Conservation (phyloP, 192 early-diverging fungal genomes). For the Chytriomyces sp. region DNA sequence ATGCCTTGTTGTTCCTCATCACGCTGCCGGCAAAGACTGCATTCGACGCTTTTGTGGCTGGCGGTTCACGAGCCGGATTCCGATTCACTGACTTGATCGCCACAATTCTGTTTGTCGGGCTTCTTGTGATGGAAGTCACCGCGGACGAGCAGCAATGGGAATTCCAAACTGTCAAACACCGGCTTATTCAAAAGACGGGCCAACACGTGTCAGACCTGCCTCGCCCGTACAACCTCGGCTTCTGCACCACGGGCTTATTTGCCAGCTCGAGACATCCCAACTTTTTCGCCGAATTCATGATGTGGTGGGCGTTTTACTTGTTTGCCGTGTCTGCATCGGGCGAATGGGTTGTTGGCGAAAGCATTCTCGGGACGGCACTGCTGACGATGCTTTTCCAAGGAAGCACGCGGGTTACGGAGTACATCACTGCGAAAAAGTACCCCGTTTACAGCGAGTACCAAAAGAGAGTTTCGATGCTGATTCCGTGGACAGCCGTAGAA, state of each 20-base stretch:
- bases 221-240: slow-evolving; percentile 61
- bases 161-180: slow-evolving; percentile 55
- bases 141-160: slow-evolving; percentile 85
- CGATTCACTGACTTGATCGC: slow-evolving; percentile 52
- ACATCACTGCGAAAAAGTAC: slow-evolving; percentile 72
- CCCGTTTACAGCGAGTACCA: slow-evolving; percentile 66
- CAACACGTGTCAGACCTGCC: slow-evolving; percentile 32
- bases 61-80: slow-evolving; percentile 1
- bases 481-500: slow-evolving; percentile 5
- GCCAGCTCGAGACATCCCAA: slow-evolving; percentile 81
- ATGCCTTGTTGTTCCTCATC: slow-evolving; percentile 68
- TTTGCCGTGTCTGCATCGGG: slow-evolving; percentile 59
- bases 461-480: slow-evolving; percentile 12
- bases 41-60: slow-evolving; percentile 10
- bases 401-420: slow-evolving; percentile 51
- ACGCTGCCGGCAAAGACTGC: slow-evolving; percentile 50
- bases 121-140: slow-evolving; percentile 65
- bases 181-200: slow-evolving; percentile 33
- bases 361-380: slow-evolving; percentile 50
- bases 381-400: slow-evolving; percentile 75
- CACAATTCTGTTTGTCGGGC: slow-evolving; percentile 43
- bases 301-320: slow-evolving; percentile 60
- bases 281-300: slow-evolving; percentile 75
- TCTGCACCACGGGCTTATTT: slow-evolving; percentile 77
- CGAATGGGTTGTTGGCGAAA: slow-evolving; percentile 26